Percentiles rank a stretch among this genome's conserved stretches.
Conservation (phyloP, 164 flowering plant genomes). For the Paratinospora sagittata region DNA sequence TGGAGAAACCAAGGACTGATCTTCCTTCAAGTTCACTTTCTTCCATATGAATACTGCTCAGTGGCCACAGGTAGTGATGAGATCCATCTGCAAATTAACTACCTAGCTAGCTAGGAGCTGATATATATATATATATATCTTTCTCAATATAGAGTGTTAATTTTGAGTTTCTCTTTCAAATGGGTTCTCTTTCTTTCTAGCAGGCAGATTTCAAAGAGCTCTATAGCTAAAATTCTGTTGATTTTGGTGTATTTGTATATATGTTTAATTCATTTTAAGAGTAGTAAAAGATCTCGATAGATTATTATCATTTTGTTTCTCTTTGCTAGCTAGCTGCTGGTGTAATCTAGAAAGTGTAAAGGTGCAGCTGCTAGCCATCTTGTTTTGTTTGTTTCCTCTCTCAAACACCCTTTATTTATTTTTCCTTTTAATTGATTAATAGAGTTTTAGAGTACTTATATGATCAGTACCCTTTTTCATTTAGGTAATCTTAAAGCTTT, state of each 20-base stretch:
- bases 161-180: neutral
- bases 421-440: neutral
- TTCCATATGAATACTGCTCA: constrained; percentile 67
- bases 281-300: neutral
- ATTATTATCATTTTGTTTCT: constrained; percentile 12
- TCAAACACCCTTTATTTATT: constrained; percentile 15
- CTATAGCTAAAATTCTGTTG: neutral
- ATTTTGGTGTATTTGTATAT: neutral
- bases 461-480: neutral
- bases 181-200: neutral
- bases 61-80: constrained; percentile 88
- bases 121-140: neutral
- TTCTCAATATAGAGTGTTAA: no score
- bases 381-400: constrained; percentile 32
- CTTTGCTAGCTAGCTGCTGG: constrained; percentile 22
- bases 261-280: neutral
- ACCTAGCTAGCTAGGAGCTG: no score
- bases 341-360: constrained; percentile 30
- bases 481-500: constrained; percentile 8
- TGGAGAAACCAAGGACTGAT: constrained; percentile 5
- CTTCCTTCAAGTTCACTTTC: constrained; percentile 18
- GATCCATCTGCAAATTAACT: no score
- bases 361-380: constrained; percentile 8
- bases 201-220: neutral
- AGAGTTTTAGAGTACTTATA: no score